A percentile compares a stretch with the other conserved stretches of the same genome.
phyloP scores from a whole-genome alignment of 1,284 basidiomycete species.

The Papiliotrema laurentii region DNA sequence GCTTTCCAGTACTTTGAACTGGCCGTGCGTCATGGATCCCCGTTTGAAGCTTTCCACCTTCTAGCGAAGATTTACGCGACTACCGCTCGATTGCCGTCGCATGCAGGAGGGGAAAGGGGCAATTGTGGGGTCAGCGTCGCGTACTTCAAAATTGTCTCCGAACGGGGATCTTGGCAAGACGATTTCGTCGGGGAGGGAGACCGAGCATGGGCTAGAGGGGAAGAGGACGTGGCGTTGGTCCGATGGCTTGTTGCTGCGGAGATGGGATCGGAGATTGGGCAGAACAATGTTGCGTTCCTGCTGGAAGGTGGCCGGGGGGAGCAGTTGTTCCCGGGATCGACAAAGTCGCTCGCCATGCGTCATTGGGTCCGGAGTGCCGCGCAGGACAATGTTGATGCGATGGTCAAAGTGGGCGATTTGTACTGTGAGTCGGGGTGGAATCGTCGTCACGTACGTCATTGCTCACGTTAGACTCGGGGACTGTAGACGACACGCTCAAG shows the following conservation, averaged over 20 bases:
- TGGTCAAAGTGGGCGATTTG: conserved; percentile 95
- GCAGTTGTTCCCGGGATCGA: background rate
- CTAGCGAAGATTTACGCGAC: conserved; percentile 71
- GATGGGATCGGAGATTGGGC: conserved; percentile 83
- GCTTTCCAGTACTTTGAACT: conserved; percentile 73
- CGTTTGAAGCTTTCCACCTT: conserved; percentile 89
- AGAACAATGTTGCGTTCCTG: conserved; percentile 92
- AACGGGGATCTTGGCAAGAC: conserved; percentile 81
- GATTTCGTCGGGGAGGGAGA: conserved; percentile 81
- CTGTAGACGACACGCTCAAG: conserved; percentile 28
- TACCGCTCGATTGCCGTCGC: conserved; percentile 50
- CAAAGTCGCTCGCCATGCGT: conserved; percentile 61
- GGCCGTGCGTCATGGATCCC: conserved; percentile 76
- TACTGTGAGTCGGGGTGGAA: conserved; percentile 58
- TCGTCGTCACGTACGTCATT: background rate
- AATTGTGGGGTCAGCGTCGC: conserved; percentile 77
- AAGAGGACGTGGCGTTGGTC: conserved; percentile 59
- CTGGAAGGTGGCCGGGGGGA: conserved; percentile 61
- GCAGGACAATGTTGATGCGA: conserved; percentile 89
- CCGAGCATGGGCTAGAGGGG: conserved; percentile 67
- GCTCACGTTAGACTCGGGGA: background rate
- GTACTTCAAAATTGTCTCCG: conserved; percentile 79
- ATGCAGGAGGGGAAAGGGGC: conserved; percentile 34
- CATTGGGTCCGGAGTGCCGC: conserved; percentile 93
- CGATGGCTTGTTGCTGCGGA: conserved; percentile 94